Percentiles rank a stretch among this genome's conserved stretches.
Conservation (phyloP, 78 protist genomes). For the Guillardia theta region DNA sequence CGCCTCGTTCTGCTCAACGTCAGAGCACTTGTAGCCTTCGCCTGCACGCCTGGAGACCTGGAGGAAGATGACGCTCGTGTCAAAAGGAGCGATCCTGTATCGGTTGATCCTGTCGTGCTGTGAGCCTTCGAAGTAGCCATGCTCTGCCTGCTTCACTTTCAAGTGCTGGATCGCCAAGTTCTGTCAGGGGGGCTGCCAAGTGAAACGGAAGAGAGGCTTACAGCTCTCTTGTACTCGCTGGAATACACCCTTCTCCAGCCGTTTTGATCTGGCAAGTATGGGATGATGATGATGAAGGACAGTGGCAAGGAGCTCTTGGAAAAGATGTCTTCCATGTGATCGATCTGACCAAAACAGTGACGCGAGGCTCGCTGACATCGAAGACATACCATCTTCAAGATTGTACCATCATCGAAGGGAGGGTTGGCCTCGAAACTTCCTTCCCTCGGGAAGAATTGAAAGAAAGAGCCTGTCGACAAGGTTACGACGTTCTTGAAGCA, state of each 20-base stretch:
- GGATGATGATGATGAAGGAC: neutral
- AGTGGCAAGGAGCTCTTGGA: neutral
- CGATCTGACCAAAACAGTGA: too few species aligned
- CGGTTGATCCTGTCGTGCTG: conserved; percentile 23
- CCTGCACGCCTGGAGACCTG: too few species aligned
- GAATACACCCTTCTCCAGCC: neutral
- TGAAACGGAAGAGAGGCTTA: too few species aligned
- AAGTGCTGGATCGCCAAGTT: too few species aligned
- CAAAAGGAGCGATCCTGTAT: neutral
- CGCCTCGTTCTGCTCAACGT: too few species aligned
- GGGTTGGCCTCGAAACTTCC: conserved; percentile 6
- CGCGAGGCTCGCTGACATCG: too few species aligned
- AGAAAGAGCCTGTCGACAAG: too few species aligned
- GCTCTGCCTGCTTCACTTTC: neutral
- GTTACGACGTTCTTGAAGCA: too few species aligned
- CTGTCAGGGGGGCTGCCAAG: too few species aligned
- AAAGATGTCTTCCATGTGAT: neutral
- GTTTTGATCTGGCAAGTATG: neutral
- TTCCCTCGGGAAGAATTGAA: neutral
- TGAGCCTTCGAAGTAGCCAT: conserved; percentile 12
- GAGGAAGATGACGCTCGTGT: neutral
- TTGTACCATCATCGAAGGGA: neutral
- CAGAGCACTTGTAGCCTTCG: too few species aligned
- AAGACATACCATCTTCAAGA: too few species aligned
- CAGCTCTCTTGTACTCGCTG: neutral